A percentile compares a stretch with the other conserved stretches of the same genome.
These are phyloP conservation scores for Rhizoclosmatium globosum DNA, from an alignment of 192 early-diverging fungal species.

Conservation along the genomic window DNA sequence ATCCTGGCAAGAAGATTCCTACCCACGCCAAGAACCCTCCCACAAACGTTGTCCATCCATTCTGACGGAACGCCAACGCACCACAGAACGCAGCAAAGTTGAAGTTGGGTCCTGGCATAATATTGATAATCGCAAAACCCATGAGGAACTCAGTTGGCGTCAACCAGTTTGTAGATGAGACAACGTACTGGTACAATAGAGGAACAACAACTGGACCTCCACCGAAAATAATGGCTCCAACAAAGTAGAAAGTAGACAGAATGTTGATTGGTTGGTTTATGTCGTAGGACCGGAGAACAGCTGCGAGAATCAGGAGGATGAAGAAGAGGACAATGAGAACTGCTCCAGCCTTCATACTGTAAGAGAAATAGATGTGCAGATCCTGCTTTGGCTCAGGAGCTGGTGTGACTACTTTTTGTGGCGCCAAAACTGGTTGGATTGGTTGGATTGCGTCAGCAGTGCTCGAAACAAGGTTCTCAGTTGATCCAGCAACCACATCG, in stretches of 20 bases:
- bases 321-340: constrained; percentile 53
- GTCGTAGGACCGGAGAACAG: constrained; percentile 45
- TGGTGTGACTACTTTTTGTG: not conserved
- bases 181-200: constrained; percentile 57
- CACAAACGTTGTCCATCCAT: constrained; percentile 39
- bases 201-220: constrained; percentile 74
- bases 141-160: constrained; percentile 65
- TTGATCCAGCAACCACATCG: too few relatives aligned
- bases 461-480: too few relatives aligned
- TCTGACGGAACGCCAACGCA: constrained; percentile 58
- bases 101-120: constrained; percentile 70
- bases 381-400: not conserved
- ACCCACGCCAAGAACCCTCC: constrained; percentile 65
- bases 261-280: constrained; percentile 35
- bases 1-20: constrained; percentile 71
- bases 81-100: constrained; percentile 76
- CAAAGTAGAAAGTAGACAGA: constrained; percentile 66
- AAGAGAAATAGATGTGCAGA: constrained; percentile 26
- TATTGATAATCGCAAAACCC: constrained; percentile 70
- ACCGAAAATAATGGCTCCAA: constrained; percentile 70
- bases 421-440: too few relatives aligned
- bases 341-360: constrained; percentile 27
- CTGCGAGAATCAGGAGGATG: constrained; percentile 59
- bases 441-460: too few relatives aligned
- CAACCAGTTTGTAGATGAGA: constrained; percentile 56